These are phyloP conservation scores for Torrubiellomyces zombiae DNA, from an alignment of 2,329 filamentous ascomycete genomes.

Conservation along the genomic window DNA sequence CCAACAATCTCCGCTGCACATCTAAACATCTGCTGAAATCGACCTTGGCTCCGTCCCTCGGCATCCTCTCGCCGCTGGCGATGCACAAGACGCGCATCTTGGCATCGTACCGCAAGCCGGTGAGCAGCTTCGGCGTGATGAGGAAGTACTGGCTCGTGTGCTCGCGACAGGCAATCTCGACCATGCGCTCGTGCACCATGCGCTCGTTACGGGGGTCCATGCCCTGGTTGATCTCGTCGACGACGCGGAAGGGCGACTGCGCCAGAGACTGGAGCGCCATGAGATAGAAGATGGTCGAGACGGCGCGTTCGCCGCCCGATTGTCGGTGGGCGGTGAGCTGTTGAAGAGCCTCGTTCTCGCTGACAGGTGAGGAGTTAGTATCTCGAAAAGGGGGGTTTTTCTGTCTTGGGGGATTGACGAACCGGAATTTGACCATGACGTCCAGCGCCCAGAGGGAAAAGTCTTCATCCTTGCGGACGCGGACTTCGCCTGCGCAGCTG, in stretches of 20 bases:
- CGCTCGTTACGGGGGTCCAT: conserved; percentile 98
- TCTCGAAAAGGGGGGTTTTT: not conserved
- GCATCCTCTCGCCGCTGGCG: conserved; percentile 67
- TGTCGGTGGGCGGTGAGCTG: conserved; percentile 83
- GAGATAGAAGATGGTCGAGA: conserved; percentile 96
- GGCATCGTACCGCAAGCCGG: conserved; percentile 66
- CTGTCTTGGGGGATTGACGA: conserved; percentile 18
- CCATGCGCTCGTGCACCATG: conserved; percentile 95
- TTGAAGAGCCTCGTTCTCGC: conserved; percentile 67
- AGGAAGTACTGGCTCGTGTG: conserved; percentile 81
- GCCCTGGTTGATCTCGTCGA: conserved; percentile 98
- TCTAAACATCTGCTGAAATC: conserved; percentile 30
- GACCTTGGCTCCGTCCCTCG: conserved; percentile 31
- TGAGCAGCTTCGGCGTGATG: conserved; percentile 89
- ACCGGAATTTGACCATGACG: conserved; percentile 91
- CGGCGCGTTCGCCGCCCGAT: conserved; percentile 87
- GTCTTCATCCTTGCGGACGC: conserved; percentile 75
- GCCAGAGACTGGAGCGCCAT: conserved; percentile 94
- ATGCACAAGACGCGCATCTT: conserved; percentile 93
- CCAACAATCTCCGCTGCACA: conserved; percentile 23
- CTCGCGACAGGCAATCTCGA: conserved; percentile 84
- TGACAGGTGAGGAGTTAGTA: conserved; percentile 17
- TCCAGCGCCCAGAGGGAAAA: conserved; percentile 91
- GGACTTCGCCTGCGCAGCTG: conserved; percentile 81
- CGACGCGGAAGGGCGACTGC: conserved; percentile 88